These are phyloP conservation scores for Canavalia ensiformis DNA, from an alignment of 306 rosid species.

Conservation along the genomic window DNA sequence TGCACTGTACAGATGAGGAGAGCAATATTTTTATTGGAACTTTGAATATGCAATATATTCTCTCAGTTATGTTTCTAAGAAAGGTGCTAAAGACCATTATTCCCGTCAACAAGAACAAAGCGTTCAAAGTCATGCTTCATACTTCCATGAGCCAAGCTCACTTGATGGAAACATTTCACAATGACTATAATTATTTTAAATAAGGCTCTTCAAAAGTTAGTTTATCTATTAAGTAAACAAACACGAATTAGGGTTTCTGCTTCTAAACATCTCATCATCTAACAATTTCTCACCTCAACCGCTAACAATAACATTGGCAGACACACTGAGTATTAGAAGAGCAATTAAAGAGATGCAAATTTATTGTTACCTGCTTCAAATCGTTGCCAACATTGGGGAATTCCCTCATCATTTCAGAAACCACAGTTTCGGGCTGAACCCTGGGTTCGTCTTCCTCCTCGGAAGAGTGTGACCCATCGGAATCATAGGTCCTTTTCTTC, in stretches of 20 bases:
- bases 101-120: too few relatives aligned
- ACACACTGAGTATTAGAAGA: background rate
- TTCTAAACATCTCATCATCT: too few relatives aligned
- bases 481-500: constrained; percentile 53
- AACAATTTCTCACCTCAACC: too few relatives aligned
- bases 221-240: too few relatives aligned
- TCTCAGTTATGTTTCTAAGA: too few relatives aligned
- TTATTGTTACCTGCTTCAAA: constrained; percentile 68
- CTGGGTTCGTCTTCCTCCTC: constrained; percentile 50
- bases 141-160: too few relatives aligned
- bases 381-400: constrained; percentile 82
- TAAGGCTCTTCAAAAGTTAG: too few relatives aligned
- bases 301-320: background rate
- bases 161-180: background rate
- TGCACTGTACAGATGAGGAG: background rate
- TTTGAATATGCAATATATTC: background rate
- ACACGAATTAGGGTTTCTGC: too few relatives aligned
- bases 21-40: constrained; percentile 15
- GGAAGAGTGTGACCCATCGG: constrained; percentile 52
- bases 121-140: too few relatives aligned
- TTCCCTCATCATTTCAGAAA: constrained; percentile 64
- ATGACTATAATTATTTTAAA: background rate
- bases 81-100: too few relatives aligned
- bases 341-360: background rate
- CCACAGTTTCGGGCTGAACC: constrained; percentile 59